Conservation (phyloP, 2,329 filamentous ascomycete species). For the Neofusicoccum umdonicola region DNA sequence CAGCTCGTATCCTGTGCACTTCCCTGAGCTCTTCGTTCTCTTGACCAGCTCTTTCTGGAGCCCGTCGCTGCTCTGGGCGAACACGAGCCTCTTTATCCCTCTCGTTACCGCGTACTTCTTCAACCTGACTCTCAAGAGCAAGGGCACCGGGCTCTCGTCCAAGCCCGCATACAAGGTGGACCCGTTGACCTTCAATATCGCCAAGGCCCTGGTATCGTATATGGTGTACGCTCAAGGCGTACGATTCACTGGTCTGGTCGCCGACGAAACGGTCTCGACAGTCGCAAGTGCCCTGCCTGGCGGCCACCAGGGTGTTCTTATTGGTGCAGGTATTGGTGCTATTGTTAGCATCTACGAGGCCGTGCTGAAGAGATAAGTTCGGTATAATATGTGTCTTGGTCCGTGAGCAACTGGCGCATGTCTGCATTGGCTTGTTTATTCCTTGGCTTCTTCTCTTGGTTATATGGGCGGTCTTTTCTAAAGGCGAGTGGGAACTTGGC, state of each 20-base stretch:
- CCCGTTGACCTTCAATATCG: conserved; percentile 85
- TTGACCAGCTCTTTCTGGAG: conserved; percentile 80
- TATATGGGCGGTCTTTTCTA: not conserved
- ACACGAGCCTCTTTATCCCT: conserved; percentile 70
- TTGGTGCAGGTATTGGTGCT: conserved; percentile 66
- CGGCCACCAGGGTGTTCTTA: conserved; percentile 67
- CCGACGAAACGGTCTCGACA: conserved; percentile 57
- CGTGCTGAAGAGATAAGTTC: conserved; percentile 58
- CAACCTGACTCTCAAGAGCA: conserved; percentile 66
- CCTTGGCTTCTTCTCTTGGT: not conserved
- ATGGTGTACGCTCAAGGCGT: conserved; percentile 66
- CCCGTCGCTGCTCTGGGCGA: conserved; percentile 71
- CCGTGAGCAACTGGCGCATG: not conserved
- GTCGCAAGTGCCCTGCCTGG: conserved; percentile 68
- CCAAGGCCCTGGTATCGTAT: conserved; percentile 78
- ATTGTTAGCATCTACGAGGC: conserved; percentile 75
- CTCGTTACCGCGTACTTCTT: conserved; percentile 79
- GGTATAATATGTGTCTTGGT: not conserved
- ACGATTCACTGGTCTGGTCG: conserved; percentile 62
- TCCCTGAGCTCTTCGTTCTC: conserved; percentile 79
- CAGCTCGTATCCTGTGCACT: conserved; percentile 59
- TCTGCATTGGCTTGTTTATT: not conserved
- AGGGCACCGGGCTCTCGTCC: conserved; percentile 31
- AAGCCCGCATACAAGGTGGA: conserved; percentile 64
- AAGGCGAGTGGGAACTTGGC: conserved; percentile 3